Evolutionary conservation across 768 basidiomycete species (phyloP).

Genomic region (Cystofilobasidium capitatum): DNA sequence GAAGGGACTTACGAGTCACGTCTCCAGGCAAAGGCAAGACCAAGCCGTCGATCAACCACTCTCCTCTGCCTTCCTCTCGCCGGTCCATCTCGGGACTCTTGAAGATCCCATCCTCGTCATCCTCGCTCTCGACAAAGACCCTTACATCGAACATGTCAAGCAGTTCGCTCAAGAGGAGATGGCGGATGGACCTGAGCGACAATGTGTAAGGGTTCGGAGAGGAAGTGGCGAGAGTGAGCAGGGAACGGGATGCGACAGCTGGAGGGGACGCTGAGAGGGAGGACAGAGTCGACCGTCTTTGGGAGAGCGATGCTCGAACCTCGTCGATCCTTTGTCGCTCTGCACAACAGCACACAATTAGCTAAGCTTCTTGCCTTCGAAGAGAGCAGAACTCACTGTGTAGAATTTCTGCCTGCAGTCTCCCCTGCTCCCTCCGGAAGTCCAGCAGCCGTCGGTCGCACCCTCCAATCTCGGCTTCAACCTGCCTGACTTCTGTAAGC

Average conservation of each 20-base stretch:
- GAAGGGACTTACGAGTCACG: conserved; percentile 1
- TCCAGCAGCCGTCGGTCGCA: background rate
- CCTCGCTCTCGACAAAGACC: background rate
- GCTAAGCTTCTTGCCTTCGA: too few relatives aligned
- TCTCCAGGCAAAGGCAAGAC: conserved; percentile 10
- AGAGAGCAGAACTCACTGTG: background rate
- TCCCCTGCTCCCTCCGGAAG: background rate
- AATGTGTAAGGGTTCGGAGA: background rate
- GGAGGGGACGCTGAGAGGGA: background rate
- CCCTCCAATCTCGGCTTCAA: background rate
- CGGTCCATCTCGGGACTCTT: background rate
- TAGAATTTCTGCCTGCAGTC: background rate
- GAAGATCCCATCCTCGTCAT: background rate
- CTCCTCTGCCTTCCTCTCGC: background rate
- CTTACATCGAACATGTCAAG: conserved; percentile 8
- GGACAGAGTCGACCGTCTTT: background rate
- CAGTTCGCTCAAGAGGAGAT: background rate
- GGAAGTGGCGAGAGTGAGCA: background rate
- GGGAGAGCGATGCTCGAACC: background rate
- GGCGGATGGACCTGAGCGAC: background rate
- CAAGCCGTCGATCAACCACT: conserved; percentile 9
- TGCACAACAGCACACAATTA: background rate
- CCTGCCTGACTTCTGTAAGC: background rate
- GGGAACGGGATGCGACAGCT: background rate
- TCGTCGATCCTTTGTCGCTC: background rate